phyloP scores from a whole-genome alignment of 148 eudicot genomes.

The Fagopyrum esculentum region DNA sequence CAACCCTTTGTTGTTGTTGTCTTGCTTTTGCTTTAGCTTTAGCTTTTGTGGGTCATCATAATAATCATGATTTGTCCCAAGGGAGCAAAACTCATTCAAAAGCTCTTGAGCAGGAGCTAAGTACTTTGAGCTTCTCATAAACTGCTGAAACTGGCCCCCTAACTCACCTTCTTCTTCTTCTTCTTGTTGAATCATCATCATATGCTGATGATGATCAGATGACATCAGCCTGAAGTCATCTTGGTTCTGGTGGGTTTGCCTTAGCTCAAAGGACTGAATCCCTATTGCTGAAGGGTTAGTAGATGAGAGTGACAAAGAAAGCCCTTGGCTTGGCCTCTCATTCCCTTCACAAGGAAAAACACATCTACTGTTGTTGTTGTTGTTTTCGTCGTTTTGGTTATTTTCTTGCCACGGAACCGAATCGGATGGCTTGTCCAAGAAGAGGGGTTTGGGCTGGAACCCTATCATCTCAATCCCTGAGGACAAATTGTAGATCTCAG shows the following conservation, averaged over 20 bases:
- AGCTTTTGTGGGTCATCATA: conserved; percentile 15
- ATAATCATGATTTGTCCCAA: conserved; percentile 38
- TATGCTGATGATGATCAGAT: conserved; percentile 15
- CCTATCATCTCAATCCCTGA: conserved; percentile 14
- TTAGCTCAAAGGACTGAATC: conserved; percentile 60
- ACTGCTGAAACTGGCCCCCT: conserved; percentile 22
- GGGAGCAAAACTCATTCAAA: conserved; percentile 71
- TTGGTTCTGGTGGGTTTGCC: conserved; percentile 19
- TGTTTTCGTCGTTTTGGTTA: neutral
- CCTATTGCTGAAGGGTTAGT: conserved; percentile 70
- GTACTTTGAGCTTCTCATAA: conserved; percentile 61
- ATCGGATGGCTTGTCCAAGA: neutral
- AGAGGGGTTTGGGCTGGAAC: neutral
- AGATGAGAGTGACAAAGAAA: conserved; percentile 72
- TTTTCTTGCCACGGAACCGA: neutral
- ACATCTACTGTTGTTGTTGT: conserved; percentile 28
- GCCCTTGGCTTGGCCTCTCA: conserved; percentile 93
- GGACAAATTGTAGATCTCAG: conserved; percentile 9
- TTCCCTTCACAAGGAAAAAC: conserved; percentile 76
- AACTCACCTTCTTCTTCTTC: neutral
- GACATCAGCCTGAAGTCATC: conserved; percentile 28
- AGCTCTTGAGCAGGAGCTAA: conserved; percentile 73
- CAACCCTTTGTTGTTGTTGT: conserved; percentile 17
- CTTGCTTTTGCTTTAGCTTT: conserved; percentile 24
- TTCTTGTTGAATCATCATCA: conserved; percentile 19